Percentiles rank a stretch among this genome's conserved stretches.
phyloP scores from a whole-genome alignment of 2,329 filamentous ascomycete genomes.

The Whalleya microplaca region DNA sequence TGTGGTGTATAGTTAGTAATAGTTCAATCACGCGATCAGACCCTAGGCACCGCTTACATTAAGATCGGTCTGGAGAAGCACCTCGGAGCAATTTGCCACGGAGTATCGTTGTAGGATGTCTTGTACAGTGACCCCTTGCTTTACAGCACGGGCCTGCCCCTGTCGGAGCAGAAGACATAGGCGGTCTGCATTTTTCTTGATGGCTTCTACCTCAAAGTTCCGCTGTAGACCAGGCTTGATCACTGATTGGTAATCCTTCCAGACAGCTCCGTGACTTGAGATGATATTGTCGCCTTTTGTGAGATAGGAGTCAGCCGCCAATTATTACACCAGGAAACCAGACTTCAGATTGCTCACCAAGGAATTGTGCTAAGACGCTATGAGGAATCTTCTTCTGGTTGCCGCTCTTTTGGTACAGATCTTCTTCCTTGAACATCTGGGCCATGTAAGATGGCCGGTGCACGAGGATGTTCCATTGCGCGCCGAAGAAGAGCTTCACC shows the following conservation, averaged over 20 bases:
- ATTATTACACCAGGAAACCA: background rate
- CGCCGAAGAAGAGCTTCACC: constrained; percentile 53
- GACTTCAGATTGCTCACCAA: constrained; percentile 39
- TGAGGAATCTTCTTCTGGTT: constrained; percentile 47
- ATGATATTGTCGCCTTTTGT: constrained; percentile 29
- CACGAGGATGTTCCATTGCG: constrained; percentile 52
- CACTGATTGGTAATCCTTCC: constrained; percentile 32
- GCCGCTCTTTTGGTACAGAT: constrained; percentile 42
- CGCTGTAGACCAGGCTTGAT: constrained; percentile 34
- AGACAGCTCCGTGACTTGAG: constrained; percentile 8
- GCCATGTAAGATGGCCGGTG: constrained; percentile 47
- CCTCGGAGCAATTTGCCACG: constrained; percentile 41
- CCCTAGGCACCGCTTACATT: constrained; percentile 16
- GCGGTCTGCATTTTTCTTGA: constrained; percentile 29
- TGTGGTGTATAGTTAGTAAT: background rate
- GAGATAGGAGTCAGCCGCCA: background rate
- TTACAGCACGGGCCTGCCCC: constrained; percentile 10
- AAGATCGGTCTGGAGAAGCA: constrained; percentile 34
- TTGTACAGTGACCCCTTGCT: constrained; percentile 36
- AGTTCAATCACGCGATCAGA: background rate
- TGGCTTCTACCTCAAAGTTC: constrained; percentile 24
- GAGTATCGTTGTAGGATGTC: constrained; percentile 41
- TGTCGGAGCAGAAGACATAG: constrained; percentile 13
- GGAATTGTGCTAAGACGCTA: constrained; percentile 41
- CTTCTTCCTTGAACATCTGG: constrained; percentile 42